phyloP scores from a whole-genome alignment of 2,329 filamentous ascomycete genomes.

The Aspergillus aculeatus region DNA sequence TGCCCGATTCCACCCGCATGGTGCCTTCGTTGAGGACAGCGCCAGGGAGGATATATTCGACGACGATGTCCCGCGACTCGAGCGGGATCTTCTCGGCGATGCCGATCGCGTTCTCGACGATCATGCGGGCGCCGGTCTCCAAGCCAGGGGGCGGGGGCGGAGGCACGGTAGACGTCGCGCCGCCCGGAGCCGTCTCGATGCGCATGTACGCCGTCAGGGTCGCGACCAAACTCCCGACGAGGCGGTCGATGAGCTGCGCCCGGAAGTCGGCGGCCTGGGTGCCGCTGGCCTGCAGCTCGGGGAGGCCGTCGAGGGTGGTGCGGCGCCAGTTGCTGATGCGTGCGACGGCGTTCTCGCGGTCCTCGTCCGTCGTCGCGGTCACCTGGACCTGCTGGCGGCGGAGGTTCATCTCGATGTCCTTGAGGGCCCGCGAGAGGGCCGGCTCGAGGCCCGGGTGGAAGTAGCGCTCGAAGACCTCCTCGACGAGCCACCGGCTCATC shows the following conservation, averaged over 20 bases:
- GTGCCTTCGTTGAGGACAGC: slow-evolving; percentile 66
- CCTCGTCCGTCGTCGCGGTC: slow-evolving; percentile 73
- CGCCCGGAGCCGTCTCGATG: slow-evolving; percentile 68
- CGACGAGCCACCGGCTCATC: slow-evolving; percentile 84
- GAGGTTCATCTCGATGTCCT: slow-evolving; percentile 84
- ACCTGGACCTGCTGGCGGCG: slow-evolving; percentile 71
- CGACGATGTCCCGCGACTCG: slow-evolving; percentile 85
- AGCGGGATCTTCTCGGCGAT: slow-evolving; percentile 83
- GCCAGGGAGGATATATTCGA: slow-evolving; percentile 81
- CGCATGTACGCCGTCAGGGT: slow-evolving; percentile 71
- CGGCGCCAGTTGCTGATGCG: slow-evolving; percentile 93
- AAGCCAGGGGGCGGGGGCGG: slow-evolving; percentile 65
- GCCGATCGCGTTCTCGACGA: slow-evolving; percentile 83
- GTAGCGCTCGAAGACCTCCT: slow-evolving; percentile 85
- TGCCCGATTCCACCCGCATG: slow-evolving; percentile 77
- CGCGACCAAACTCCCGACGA: slow-evolving; percentile 67
- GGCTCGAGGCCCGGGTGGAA: slow-evolving; percentile 88
- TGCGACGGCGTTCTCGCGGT: slow-evolving; percentile 80
- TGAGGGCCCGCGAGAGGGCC: slow-evolving; percentile 72
- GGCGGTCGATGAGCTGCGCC: slow-evolving; percentile 65
- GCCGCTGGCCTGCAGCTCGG: slow-evolving; percentile 60
- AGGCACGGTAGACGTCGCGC: slow-evolving; percentile 49
- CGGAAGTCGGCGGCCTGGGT: slow-evolving; percentile 66
- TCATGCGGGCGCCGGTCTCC: slow-evolving; percentile 87
- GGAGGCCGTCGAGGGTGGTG: slow-evolving; percentile 87